These are phyloP conservation scores for Pythium volutum DNA, from an alignment of 352 stramenopile genomes.

Conservation along the genomic window DNA sequence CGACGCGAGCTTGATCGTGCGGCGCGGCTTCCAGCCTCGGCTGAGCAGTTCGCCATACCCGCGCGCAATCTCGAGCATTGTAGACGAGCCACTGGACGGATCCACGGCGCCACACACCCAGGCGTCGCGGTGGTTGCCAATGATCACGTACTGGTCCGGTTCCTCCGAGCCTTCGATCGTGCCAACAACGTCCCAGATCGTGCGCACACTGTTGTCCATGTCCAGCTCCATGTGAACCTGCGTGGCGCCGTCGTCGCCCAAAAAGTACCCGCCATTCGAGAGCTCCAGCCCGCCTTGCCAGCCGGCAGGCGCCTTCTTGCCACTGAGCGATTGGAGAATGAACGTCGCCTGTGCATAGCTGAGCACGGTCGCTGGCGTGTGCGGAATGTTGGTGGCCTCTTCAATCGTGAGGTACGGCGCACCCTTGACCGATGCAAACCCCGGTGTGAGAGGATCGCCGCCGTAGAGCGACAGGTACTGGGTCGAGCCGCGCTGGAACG, in stretches of 20 bases:
- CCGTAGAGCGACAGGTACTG: constrained; percentile 35
- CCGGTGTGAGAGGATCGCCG: constrained; percentile 56
- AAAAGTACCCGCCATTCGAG: constrained; percentile 53
- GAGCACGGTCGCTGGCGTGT: constrained; percentile 62
- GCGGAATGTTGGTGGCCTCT: constrained; percentile 55
- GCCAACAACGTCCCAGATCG: constrained; percentile 88
- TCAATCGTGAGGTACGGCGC: constrained; percentile 32
- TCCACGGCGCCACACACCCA: constrained; percentile 89
- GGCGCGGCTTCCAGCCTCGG: constrained; percentile 60
- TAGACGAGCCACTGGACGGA: constrained; percentile 76
- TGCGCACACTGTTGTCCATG: constrained; percentile 73
- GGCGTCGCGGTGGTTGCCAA: constrained; percentile 90
- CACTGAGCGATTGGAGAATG: constrained; percentile 64
- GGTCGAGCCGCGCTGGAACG: constrained; percentile 9
- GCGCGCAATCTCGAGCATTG: constrained; percentile 82
- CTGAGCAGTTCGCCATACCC: constrained; percentile 61
- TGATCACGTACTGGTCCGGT: constrained; percentile 71
- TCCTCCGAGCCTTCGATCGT: constrained; percentile 61
- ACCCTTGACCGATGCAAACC: constrained; percentile 26
- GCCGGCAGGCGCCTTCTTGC: constrained; percentile 37
- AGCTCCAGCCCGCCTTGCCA: constrained; percentile 67
- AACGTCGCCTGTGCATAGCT: constrained; percentile 77
- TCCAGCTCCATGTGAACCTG: constrained; percentile 59
- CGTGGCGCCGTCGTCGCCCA: constrained; percentile 68
- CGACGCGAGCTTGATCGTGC: constrained; percentile 32